Conservation (phyloP, 306 rosid species). For the Prunus salicina region DNA sequence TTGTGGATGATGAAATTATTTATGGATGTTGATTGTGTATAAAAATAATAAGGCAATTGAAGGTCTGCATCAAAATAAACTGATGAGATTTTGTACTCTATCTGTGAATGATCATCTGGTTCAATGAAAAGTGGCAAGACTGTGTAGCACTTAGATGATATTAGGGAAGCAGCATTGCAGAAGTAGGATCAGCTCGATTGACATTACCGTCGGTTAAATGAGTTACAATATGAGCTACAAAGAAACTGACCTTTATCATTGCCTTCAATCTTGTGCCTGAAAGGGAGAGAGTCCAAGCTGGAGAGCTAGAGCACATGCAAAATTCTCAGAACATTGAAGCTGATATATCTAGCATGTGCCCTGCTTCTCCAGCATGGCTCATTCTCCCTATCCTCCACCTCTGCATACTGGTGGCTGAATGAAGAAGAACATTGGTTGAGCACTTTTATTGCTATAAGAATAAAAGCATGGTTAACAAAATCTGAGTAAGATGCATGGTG, state of each 20-base stretch:
- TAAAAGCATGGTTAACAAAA: background rate
- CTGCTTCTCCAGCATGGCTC: conserved; percentile 86
- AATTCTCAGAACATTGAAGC: conserved; percentile 26
- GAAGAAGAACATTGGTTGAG: background rate
- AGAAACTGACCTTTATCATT: conserved; percentile 16
- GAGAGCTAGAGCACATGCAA: conserved; percentile 58
- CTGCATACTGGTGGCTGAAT: background rate
- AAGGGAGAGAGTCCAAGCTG: conserved; percentile 60
- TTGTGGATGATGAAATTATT: conserved; percentile 16
- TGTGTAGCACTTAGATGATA: background rate
- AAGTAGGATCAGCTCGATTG: background rate
- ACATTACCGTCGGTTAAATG: background rate
- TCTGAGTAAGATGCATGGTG: background rate
- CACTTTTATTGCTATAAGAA: background rate
- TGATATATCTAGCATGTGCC: conserved; percentile 61
- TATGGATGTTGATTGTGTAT: conserved; percentile 15
- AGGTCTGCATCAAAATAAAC: background rate
- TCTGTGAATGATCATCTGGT: background rate
- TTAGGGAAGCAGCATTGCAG: conserved; percentile 5
- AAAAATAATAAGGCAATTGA: background rate
- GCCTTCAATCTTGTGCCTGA: background rate
- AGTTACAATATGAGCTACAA: background rate
- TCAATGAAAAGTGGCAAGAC: background rate
- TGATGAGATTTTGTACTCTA: background rate
- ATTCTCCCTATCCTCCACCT: conserved; percentile 28